Evolutionary conservation across 1,139 yeast species (phyloP), one percentile per base, ranked within the genome.

Genomic region (Taiozyma onychis): DNA sequence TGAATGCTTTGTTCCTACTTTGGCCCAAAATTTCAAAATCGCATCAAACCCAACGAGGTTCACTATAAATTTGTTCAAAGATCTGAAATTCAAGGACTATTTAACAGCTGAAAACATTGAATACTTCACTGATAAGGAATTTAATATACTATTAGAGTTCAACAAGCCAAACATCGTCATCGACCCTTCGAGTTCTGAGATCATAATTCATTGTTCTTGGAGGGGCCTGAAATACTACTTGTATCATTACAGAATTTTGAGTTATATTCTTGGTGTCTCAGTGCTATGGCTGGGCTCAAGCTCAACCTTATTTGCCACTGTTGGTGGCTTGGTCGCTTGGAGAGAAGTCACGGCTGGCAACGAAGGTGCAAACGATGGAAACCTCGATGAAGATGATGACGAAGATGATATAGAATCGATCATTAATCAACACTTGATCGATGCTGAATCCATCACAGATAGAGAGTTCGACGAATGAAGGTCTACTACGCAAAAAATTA

Each of bases 191-290:
- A 51, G 54, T 2, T 71, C 75, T 0, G 48, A 53, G 18, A 51
- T 72, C 4, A 56, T 54, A 4, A 67, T 71, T 57, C 57, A 57
- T 6, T 69, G 66, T 7, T 68, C 75, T 47, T 80, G 83, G 77
- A 67, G 66, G 21, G 91, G 91, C 0, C 63, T 85, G 46, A 67
- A 88, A 39, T 81, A 76, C 63, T 76, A 80, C 53, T 62, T 85
- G 62, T 76, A 75, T 49, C 70, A 75, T 46, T 78, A 81, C 61
- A 77, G 76, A 50, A 60, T 69, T 16, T 49, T 71, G 0, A 73
- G 79, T 47, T 74, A 81, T 51, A n/a, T 77, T 1, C 41, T 77
- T 10, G 89, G 88, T 1, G 76, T 77, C 1, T 51, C 64, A 0
- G 34, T 72, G 1, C 76, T 83, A 55, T 83, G 87, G 83, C 49